Evolutionary conservation across 495 filamentous ascomycete species (phyloP).

Genomic region (Aspergillus conjunctus): DNA sequence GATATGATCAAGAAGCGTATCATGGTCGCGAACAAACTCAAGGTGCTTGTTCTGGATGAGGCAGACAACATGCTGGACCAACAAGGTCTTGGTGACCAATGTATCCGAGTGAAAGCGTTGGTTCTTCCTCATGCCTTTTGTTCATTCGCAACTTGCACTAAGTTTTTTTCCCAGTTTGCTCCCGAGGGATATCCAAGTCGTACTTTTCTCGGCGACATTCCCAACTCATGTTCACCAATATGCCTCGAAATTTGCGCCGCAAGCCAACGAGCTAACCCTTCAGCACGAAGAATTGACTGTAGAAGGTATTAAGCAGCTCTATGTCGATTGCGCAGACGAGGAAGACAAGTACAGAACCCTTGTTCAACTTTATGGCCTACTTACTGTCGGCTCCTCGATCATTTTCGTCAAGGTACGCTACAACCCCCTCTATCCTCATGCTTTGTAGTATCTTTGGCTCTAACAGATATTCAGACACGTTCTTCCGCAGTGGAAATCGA

Average conservation of each 20-base stretch:
- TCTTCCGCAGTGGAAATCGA: conserved; percentile 81
- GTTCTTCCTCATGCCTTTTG: conserved; percentile 31
- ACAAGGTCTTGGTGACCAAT: conserved; percentile 94
- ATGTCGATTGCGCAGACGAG: conserved; percentile 83
- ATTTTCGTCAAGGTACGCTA: conserved; percentile 86
- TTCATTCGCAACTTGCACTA: conserved; percentile 19
- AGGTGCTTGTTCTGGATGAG: conserved; percentile 86
- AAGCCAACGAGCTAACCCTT: conserved; percentile 85
- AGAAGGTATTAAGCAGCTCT: conserved; percentile 95
- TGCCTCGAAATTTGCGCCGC: conserved; percentile 76
- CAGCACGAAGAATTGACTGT: conserved; percentile 90
- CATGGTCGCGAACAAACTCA: conserved; percentile 64
- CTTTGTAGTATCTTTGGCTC: neutral
- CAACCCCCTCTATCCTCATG: neutral
- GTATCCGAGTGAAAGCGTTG: conserved; percentile 81
- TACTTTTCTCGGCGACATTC: conserved; percentile 97
- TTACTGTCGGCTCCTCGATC: conserved; percentile 95
- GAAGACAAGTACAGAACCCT: conserved; percentile 84
- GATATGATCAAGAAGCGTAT: conserved; percentile 76
- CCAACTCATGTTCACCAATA: conserved; percentile 80
- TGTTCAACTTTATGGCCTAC: conserved; percentile 88
- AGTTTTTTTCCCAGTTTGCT: conserved; percentile 57
- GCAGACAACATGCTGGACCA: conserved; percentile 96
- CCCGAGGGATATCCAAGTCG: conserved; percentile 71
- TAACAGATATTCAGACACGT: conserved; percentile 60